Evolutionary conservation across 192 early-diverging fungal species (phyloP).

Genomic region (Funneliformis mosseae): DNA sequence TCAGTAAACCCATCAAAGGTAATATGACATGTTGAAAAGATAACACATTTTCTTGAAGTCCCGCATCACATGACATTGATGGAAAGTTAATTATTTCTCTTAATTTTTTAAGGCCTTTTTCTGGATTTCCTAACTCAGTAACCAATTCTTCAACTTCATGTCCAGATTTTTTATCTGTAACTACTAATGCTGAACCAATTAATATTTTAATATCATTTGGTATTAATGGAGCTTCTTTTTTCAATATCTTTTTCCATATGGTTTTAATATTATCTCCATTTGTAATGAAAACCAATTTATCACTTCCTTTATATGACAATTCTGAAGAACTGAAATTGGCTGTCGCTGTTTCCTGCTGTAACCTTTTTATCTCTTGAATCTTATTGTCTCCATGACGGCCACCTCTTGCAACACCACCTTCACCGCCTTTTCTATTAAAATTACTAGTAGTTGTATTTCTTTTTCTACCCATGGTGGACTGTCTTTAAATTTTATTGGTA

Average conservation of each 20-base stretch:
- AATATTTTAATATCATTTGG: conserved; percentile 25
- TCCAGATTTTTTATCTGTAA: too few species aligned
- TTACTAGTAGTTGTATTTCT: too few species aligned
- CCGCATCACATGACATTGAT: conserved; percentile 38
- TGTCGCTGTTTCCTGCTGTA: too few species aligned
- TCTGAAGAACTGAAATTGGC: conserved; percentile 17
- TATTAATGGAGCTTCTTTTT: background rate
- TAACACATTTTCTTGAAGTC: background rate
- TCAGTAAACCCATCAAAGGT: conserved; percentile 37
- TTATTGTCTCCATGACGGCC: too few species aligned
- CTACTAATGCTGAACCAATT: conserved; percentile 9
- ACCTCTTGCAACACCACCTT: too few species aligned
- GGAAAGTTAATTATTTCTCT: conserved; percentile 35
- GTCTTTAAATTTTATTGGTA: too few species aligned
- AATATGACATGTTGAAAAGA: conserved; percentile 47
- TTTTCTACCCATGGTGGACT: too few species aligned
- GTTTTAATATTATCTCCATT: background rate
- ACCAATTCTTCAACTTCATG: conserved; percentile 33
- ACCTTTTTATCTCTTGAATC: too few species aligned
- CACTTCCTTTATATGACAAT: conserved; percentile 9
- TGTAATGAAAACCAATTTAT: background rate
- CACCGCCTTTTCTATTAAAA: too few species aligned
- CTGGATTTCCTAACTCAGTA: conserved; percentile 6
- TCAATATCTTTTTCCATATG: background rate
- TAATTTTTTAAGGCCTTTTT: conserved; percentile 18